Conservation (phyloP, 331 rosid species). For the Malus hybrid region DNA sequence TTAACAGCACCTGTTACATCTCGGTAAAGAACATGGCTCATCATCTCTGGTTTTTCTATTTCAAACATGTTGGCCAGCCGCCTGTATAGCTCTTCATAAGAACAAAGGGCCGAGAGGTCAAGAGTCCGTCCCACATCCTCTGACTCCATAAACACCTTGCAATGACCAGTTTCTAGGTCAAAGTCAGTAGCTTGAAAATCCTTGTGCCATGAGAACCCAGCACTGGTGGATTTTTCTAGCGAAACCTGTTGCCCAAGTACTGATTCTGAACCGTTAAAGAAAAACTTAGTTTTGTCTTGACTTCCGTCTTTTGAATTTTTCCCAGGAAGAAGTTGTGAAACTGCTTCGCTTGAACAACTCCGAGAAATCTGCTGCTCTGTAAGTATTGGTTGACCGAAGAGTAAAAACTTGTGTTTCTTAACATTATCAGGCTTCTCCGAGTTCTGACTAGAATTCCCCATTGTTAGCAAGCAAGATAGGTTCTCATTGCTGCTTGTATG, state of each 20-base stretch:
- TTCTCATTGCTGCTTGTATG: conserved; percentile 42
- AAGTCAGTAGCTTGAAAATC: conserved; percentile 24
- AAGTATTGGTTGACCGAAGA: conserved; percentile 92
- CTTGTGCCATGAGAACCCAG: conserved; percentile 48
- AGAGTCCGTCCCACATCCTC: conserved; percentile 90
- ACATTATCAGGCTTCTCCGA: conserved; percentile 58
- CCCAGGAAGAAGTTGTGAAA: too few species aligned
- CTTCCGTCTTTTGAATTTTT: conserved; percentile 9
- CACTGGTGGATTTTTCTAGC: conserved; percentile 38
- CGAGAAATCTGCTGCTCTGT: conserved; percentile 82
- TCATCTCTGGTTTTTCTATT: conserved; percentile 60
- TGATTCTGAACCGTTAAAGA: conserved; percentile 35
- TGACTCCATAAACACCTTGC: conserved; percentile 91
- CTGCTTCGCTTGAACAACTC: conserved; percentile 18
- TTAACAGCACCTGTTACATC: conserved; percentile 67
- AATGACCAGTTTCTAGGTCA: conserved; percentile 70
- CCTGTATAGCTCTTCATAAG: conserved; percentile 74
- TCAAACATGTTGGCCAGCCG: conserved; percentile 82
- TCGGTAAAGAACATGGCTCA: conserved; percentile 64
- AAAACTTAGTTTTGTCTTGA: conserved; percentile 34
- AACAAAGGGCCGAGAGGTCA: conserved; percentile 55
- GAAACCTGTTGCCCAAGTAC: conserved; percentile 32
- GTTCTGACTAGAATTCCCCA: conserved; percentile 55
- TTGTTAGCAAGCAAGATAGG: conserved; percentile 57
- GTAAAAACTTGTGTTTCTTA: conserved; percentile 72